These are phyloP conservation scores for Leccinum holopus DNA, from an alignment of 1,284 basidiomycete species.

Conservation along the genomic window DNA sequence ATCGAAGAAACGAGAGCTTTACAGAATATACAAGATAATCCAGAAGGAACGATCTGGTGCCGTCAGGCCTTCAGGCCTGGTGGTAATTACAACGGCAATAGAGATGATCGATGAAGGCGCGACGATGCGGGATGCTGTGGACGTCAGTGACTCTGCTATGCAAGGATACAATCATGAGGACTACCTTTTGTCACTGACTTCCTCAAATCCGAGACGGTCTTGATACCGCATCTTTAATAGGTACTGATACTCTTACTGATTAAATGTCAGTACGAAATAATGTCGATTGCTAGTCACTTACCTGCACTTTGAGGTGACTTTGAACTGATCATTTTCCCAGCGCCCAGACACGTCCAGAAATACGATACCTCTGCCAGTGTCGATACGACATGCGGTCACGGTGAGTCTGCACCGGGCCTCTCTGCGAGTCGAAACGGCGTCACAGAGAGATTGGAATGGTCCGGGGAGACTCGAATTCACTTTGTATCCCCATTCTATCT, in stretches of 20 bases:
- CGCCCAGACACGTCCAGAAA: not conserved
- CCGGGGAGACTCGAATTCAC: not conserved
- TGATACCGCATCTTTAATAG: not conserved
- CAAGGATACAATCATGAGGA: no score
- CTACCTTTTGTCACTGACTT: no score
- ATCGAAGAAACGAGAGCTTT: not conserved
- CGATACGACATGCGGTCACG: not conserved
- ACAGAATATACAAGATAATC: not conserved
- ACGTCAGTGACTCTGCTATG: no score
- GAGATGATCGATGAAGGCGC: not conserved
- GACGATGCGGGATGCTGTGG: not conserved
- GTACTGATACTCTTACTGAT: not conserved
- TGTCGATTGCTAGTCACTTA: not conserved
- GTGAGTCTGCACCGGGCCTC: not conserved
- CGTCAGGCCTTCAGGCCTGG: not conserved
- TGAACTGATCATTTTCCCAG: not conserved
- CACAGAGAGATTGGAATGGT: not conserved
- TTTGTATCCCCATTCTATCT: not conserved
- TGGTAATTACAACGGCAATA: not conserved
- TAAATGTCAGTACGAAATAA: not conserved
- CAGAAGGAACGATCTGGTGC: not conserved
- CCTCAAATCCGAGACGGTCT: not conserved
- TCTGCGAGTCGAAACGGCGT: not conserved
- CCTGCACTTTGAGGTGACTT: not conserved
- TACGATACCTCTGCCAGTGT: not conserved